Evolutionary conservation across 768 basidiomycete species (phyloP).

Genomic region (Brasilioporus rufonigricans): DNA sequence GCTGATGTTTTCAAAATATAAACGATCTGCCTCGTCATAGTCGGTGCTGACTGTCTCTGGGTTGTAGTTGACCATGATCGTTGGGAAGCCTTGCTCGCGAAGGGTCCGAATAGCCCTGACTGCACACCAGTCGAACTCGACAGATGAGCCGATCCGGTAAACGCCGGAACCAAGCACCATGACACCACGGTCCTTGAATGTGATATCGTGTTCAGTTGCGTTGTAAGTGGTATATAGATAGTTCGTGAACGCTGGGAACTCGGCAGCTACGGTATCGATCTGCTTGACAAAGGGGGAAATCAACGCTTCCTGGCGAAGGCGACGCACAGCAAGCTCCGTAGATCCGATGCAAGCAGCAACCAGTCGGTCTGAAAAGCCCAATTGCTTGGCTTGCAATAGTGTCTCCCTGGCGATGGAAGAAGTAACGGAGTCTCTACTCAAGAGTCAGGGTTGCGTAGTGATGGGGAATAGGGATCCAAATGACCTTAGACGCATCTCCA

Average conservation of each 20-base stretch:
- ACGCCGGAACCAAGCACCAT: constrained; percentile 99
- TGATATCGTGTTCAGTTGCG: constrained; percentile 88
- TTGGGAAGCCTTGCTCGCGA: constrained; percentile 90
- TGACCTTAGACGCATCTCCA: constrained; percentile 76
- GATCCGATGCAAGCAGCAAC: constrained; percentile 81
- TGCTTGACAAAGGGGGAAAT: constrained; percentile 95
- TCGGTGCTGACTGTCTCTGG: constrained; percentile 99
- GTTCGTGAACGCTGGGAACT: constrained; percentile 98
- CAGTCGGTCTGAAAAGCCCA: constrained; percentile 95
- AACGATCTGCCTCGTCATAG: constrained; percentile 96
- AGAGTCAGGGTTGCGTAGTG: background rate
- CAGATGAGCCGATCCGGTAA: constrained; percentile 97
- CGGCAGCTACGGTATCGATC: constrained; percentile 98
- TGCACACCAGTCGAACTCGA: constrained; percentile 99
- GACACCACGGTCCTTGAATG: constrained; percentile 88
- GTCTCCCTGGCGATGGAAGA: constrained; percentile 59
- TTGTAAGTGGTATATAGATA: constrained; percentile 99
- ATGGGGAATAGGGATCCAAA: constrained; percentile 17
- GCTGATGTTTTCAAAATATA: constrained; percentile 99
- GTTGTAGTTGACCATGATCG: constrained; percentile 99
- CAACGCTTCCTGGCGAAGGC: constrained; percentile 78
- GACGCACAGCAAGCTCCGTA: constrained; percentile 90
- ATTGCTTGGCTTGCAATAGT: constrained; percentile 84
- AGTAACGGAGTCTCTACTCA: constrained; percentile 56
- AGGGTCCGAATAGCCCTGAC: constrained; percentile 95